Evolutionary conservation across 768 basidiomycete species (phyloP).

Genomic region (Pulveroboletus sp.): DNA sequence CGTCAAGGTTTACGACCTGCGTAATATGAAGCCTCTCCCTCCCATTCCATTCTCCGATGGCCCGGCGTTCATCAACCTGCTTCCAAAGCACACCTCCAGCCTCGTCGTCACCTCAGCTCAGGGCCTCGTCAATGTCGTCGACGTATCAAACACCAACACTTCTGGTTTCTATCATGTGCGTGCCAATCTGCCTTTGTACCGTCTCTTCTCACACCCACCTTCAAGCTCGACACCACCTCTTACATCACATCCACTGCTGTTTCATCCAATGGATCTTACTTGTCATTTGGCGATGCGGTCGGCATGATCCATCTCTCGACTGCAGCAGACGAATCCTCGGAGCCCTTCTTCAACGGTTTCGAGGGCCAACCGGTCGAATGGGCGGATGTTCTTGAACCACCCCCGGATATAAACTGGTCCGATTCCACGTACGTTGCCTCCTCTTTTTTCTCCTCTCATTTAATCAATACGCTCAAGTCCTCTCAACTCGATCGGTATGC

Average conservation of each 20-base stretch:
- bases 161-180: constrained; percentile 79
- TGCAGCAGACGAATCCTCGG: constrained; percentile 57
- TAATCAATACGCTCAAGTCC: constrained; percentile 52
- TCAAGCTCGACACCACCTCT: constrained; percentile 64
- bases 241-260: constrained; percentile 78
- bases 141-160: constrained; percentile 64
- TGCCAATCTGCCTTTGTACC: not conserved
- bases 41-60: constrained; percentile 85
- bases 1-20: constrained; percentile 89
- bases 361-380: constrained; percentile 84
- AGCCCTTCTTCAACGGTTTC: constrained; percentile 81
- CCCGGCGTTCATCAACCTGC: constrained; percentile 78
- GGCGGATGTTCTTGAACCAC: constrained; percentile 67
- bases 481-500: constrained; percentile 84
- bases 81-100: constrained; percentile 72
- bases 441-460: not conserved
- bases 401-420: constrained; percentile 76
- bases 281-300: constrained; percentile 89
- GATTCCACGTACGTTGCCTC: constrained; percentile 62
- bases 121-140: constrained; percentile 82
- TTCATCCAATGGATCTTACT: constrained; percentile 83
- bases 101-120: constrained; percentile 74
- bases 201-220: constrained; percentile 3
- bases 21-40: constrained; percentile 75
- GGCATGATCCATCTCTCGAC: constrained; percentile 80